Evolutionary conservation across 176 grass and related monocot genomes (phyloP).

Genomic region (Carex cristatella): DNA sequence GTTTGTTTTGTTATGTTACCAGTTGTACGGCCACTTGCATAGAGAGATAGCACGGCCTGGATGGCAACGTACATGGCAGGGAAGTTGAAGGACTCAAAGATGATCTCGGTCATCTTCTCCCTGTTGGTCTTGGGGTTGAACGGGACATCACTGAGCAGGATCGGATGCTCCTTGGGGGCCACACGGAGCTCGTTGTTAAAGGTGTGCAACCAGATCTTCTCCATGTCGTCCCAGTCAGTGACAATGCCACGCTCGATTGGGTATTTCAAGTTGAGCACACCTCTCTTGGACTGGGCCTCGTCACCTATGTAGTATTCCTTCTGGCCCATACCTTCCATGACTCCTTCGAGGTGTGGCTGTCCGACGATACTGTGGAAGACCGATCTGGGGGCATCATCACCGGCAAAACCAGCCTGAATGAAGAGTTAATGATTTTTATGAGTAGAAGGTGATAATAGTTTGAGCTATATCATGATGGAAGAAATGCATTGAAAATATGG

Average conservation of each 20-base stretch:
- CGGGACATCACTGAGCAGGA: slow-evolving; percentile 71
- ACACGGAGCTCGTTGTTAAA: slow-evolving; percentile 74
- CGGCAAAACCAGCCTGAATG: slow-evolving; percentile 69
- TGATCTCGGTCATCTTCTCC: slow-evolving; percentile 84
- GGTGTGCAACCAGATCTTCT: slow-evolving; percentile 88
- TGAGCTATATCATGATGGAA: background rate
- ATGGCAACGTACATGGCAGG: no score
- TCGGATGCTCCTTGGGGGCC: slow-evolving; percentile 71
- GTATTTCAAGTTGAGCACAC: no score
- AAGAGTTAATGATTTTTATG: background rate
- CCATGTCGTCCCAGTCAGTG: slow-evolving; percentile 77
- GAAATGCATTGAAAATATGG: background rate
- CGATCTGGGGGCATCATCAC: slow-evolving; percentile 69
- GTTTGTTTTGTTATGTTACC: no score
- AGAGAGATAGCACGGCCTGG: no score
- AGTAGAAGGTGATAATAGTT: background rate
- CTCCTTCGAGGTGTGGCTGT: slow-evolving; percentile 55
- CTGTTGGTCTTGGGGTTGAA: slow-evolving; percentile 84
- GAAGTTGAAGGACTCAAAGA: no score
- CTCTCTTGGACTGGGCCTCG: no score
- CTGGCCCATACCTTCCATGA: slow-evolving; percentile 79
- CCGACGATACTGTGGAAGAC: slow-evolving; percentile 85
- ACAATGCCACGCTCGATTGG: no score
- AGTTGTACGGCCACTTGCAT: no score
- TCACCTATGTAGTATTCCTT: slow-evolving; percentile 13